Base-by-base conservation (phyloP, 768 basidiomycete species). In the Coprinopsis marcescibilis region DNA sequence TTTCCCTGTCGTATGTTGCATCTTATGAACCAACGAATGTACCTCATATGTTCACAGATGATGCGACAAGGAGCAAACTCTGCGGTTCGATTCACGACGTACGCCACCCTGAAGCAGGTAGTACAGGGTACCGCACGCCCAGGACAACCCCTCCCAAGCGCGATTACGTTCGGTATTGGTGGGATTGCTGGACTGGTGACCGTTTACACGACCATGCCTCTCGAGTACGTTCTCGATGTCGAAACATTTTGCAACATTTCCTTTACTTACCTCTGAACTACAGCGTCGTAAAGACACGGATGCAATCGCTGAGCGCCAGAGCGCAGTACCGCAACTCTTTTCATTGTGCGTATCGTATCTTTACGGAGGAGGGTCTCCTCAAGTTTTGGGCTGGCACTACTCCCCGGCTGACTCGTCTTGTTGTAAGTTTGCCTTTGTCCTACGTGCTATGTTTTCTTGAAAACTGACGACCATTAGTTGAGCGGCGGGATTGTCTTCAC, bases 41-140 rank as follows among this genome's bases (percentile, higher is more conserved):
- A 26, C 24, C 12, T 23, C 15, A 46, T n/a, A 8, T 43, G 29
- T 8, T 24, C 23, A 11, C 58, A 96, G 91, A 90, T 95, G 81
- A 88, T 95, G 79, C 85, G 93, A 23, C 95, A 98, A 80, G 93
- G 92, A 30, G 95, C 94, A 33, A 99, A 98, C 62, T 97, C 93
- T 3, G 93, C 96, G 8, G 81, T 98, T 24, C 78, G 95, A 25
- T 98, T 97, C 69, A 93, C 94, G 39, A 92, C 91, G 0, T 98
- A 97, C 65, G 80, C 88, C 2, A 95, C 90, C 0, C 71, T 98
- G 49, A 97, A 96, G 66, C 92, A 96, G 57, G 80, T 92, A 53
- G 90, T 92, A 1, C 91, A 91, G 59, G 85, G 91, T 19, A 83
- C 80, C 14, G 75, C 84, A 1, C 76, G 86, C 26, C 82, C 92